These are phyloP conservation scores for Coemansia erecta DNA, from an alignment of 192 early-diverging fungal genomes.

Conservation along the genomic window DNA sequence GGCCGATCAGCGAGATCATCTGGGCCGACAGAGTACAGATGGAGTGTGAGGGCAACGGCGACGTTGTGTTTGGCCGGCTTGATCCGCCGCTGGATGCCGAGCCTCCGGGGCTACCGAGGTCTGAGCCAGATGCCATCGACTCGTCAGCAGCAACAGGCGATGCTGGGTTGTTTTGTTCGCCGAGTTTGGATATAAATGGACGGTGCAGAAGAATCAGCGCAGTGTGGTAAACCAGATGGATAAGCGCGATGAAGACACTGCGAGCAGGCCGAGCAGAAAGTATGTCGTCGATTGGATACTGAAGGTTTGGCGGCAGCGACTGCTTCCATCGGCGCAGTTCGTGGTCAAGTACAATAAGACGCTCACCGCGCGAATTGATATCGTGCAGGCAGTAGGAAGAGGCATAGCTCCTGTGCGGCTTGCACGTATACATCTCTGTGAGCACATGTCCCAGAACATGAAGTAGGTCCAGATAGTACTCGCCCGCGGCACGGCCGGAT, in stretches of 20 bases:
- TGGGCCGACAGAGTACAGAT: constrained; percentile 55
- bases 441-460: constrained; percentile 46
- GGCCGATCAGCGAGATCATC: constrained; percentile 45
- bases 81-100: constrained; percentile 4
- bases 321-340: constrained; percentile 49
- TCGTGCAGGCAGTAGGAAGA: constrained; percentile 35
- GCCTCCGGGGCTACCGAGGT: constrained; percentile 7
- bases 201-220: constrained; percentile 54
- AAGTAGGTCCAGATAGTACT: constrained; percentile 47
- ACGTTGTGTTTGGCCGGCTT: constrained; percentile 8
- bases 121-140: background rate
- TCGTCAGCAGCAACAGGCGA: constrained; percentile 9
- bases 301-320: constrained; percentile 39
- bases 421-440: constrained; percentile 53
- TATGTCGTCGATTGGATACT: constrained; percentile 43
- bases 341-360: constrained; percentile 45
- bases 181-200: constrained; percentile 49
- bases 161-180: constrained; percentile 6
- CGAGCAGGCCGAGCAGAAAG: constrained; percentile 33
- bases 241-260: constrained; percentile 45
- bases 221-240: constrained; percentile 51
- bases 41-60: constrained; percentile 43
- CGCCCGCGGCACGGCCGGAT: constrained; percentile 22
- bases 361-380: constrained; percentile 38
- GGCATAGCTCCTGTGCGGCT: constrained; percentile 34